Base-by-base conservation (phyloP, 1,284 basidiomycete species). In the Mycosarcoma maydis region DNA sequence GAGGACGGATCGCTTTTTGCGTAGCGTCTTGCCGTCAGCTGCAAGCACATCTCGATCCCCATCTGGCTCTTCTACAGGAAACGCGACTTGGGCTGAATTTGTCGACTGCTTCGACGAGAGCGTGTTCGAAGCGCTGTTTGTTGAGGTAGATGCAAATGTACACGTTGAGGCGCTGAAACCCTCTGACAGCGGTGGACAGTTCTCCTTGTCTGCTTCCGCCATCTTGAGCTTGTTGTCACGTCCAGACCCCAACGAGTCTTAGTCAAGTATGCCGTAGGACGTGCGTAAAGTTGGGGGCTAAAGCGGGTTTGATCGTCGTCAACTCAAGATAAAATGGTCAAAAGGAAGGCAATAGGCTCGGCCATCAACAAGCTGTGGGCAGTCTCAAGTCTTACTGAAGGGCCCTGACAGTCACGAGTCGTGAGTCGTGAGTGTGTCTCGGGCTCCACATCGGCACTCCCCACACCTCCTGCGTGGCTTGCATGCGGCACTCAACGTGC, bases 41-140 rank as follows among this genome's bases (percentile, higher is more conserved):
- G 44, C 65, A n/a, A 68, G 49, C 30, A 57, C 54, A 42, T 68
- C 65, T 5, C 49, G 53, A 30, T 61, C 58, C 27, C 57, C 54
- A 11, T 57, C 46, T 8, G 53, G 58, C 36, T 68, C 54, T 6
- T 41, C 42, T 17, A 51, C 46, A 19, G 65, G 65, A n/a, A 68
- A 68, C 4, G 41, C 57, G 16, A 61, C 13, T 19, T 45, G 9
- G 6, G 41, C 32, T 19, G 51, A 27, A 0, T 19, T 29, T 2
- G 39, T 34, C 11, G 54, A 34, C 8, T 20, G 2, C 22, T 45
- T 50, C 14, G 39, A 14, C 26, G 42, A 30, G 0, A 24, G 20
- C 10, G 37, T 19, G 2, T 36, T 16, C 11, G 50, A 23, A 32
- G 49, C n/a, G 41, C 11, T 32, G 22, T 30, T 45, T 19, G 6